These are phyloP conservation scores for Waitea zeae DNA, from an alignment of 1,284 basidiomycete genomes.

Conservation along the genomic window DNA sequence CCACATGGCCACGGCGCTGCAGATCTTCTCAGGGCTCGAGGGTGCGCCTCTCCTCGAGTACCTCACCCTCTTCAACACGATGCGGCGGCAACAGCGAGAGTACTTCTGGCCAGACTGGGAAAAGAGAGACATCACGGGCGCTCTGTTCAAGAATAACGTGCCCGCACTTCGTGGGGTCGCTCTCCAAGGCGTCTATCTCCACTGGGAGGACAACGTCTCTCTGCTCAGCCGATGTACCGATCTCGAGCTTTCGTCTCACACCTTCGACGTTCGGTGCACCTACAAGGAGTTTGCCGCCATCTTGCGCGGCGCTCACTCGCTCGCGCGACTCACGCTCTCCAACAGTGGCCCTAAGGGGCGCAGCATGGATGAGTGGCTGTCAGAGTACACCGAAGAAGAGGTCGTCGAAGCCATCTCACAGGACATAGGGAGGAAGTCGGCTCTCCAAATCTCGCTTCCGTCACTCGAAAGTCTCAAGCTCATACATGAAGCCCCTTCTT, in stretches of 20 bases:
- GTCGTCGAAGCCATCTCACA: too few species aligned
- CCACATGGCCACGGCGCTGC: conserved; percentile 27
- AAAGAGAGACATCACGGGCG: conserved; percentile 13
- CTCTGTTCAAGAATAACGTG: conserved; percentile 35
- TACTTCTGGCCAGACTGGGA: conserved; percentile 19
- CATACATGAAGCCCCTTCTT: conserved; percentile 24
- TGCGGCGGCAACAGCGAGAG: conserved; percentile 19
- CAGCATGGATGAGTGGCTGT: conserved; percentile 17
- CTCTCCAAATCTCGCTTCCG: conserved; percentile 22
- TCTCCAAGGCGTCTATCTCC: conserved; percentile 47
- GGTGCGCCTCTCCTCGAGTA: conserved; percentile 31
- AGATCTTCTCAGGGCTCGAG: conserved; percentile 20
- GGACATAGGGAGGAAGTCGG: conserved; percentile 13
- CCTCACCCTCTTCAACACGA: conserved; percentile 30
- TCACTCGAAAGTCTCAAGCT: conserved; percentile 29
- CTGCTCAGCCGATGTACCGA: conserved; percentile 24
- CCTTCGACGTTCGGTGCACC: conserved; percentile 35
- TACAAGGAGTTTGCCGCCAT: conserved; percentile 30
- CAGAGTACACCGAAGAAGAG: conserved; percentile 7
- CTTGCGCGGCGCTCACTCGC: conserved; percentile 26
- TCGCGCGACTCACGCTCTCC: conserved; percentile 27
- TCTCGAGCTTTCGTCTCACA: conserved; percentile 38
- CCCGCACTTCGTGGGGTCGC: conserved; percentile 27
- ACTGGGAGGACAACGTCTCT: conserved; percentile 28
- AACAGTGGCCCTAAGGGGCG: conserved; percentile 32